Evolutionary conservation across 768 basidiomycete genomes (phyloP), one percentile per base, ranked within the genome.

Genomic region (Amanita rimosa): DNA sequence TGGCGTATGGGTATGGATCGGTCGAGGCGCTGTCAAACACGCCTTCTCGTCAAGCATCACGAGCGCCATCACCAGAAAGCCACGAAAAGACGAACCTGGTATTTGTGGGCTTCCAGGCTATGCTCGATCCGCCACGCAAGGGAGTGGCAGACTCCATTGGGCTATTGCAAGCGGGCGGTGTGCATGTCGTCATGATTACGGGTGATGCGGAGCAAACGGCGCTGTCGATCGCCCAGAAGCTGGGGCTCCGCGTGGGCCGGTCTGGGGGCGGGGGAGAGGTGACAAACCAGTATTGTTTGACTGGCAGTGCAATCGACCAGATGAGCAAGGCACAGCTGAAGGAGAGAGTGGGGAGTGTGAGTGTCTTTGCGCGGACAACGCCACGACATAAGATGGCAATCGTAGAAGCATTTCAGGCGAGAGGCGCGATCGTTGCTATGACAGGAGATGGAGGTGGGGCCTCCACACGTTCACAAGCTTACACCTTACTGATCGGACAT

Each of bases 101-200:
- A 6, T 97, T 98, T 61, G 87, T 78, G 3, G 95, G 95, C 1
- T 95, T 93, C 66, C 85, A 89, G 60, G 92, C 89, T 9, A 98
- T 97, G 92, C 69, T 85, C 48, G 95, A 98, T 63, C 95, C 95
- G 6, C 95, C 95, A 1, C 74, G 94, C 40, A 84, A 84, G 56
- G 95, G 93, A 24, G 92, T 97, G n/a, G 83, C 87, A 3, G 88
- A 91, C 56, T 83, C 95, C 16, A 85, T 98, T 53, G 74, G 72
- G 34, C 67, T 86, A 24, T 69, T 97, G 31, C 88, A 93, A 58
- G 67, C 71, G 22, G 93, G 87, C 21, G 91, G 93, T 4, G 85
- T 98, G 43, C 91, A 94, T 58, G 83, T 97, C n/a, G 84, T 97
- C 38, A 97, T 98, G 94, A 96, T 97, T 60, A 97, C 95, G 0